Percentiles rank a stretch among this genome's conserved stretches.
phyloP scores from a whole-genome alignment of 331 rosid genomes.

The Malus hybrid region DNA sequence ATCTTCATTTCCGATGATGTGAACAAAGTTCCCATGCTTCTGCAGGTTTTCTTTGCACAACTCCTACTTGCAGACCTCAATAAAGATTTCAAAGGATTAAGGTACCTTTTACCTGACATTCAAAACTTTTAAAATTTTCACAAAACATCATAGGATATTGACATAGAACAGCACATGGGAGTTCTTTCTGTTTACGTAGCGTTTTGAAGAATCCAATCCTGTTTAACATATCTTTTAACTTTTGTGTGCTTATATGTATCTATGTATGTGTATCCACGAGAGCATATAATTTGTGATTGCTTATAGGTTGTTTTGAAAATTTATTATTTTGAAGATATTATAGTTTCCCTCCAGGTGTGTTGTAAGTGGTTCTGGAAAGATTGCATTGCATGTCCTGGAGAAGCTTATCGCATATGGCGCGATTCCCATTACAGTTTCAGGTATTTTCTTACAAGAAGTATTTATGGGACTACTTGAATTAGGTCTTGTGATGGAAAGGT shows the following conservation, averaged over 20 bases:
- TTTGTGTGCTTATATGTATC: neutral
- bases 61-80: conserved; percentile 94
- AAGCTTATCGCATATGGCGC: conserved; percentile 97
- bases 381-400: conserved; percentile 96
- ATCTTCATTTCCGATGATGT: conserved; percentile 3
- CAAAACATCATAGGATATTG: conserved; percentile 2
- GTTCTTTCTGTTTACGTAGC: conserved; percentile 15
- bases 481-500: neutral
- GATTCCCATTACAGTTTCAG: conserved; percentile 87
- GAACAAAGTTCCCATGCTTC: conserved; percentile 23
- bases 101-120: conserved; percentile 42
- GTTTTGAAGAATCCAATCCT: neutral
- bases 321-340: neutral
- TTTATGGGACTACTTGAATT: conserved; percentile 8
- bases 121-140: conserved; percentile 16
- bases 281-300: neutral
- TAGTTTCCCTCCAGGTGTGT: conserved; percentile 33
- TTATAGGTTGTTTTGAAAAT: neutral
- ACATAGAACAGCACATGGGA: neutral
- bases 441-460: conserved; percentile 29
- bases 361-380: conserved; percentile 92
- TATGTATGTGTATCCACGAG: neutral
- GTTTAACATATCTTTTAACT: neutral
- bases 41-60: conserved; percentile 98
- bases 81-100: conserved; percentile 95